Conservation (phyloP, 106 monocot species). For the Phalaenopsis aphrodite region DNA sequence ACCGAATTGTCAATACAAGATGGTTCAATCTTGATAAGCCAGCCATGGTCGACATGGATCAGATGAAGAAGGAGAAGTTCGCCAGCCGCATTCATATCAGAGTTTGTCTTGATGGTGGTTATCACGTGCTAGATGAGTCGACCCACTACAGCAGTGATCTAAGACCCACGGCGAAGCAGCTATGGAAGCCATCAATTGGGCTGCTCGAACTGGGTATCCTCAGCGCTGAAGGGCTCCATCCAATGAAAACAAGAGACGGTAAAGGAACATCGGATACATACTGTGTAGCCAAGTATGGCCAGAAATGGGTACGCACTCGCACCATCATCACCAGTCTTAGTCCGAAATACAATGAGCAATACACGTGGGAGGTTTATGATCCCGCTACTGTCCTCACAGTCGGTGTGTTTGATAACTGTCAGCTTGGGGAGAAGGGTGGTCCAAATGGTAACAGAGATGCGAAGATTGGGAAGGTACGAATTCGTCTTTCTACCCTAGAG, state of each 20-base stretch:
- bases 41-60: slow-evolving; percentile 25
- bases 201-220: slow-evolving; percentile 32
- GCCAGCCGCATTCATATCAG: slow-evolving; percentile 29
- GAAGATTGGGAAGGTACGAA: slow-evolving; percentile 25
- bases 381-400: slow-evolving; percentile 28
- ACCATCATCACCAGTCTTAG: slow-evolving; percentile 31
- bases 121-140: slow-evolving; percentile 37
- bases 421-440: slow-evolving; percentile 24
- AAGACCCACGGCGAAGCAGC: slow-evolving; percentile 28
- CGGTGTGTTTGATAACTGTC: slow-evolving; percentile 34
- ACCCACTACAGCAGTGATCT: slow-evolving; percentile 38
- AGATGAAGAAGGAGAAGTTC: slow-evolving; percentile 33
- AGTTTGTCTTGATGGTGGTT: slow-evolving; percentile 34
- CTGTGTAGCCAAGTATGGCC: slow-evolving; percentile 36
- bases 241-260: slow-evolving; percentile 31
- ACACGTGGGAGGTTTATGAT: slow-evolving; percentile 42
- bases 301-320: slow-evolving; percentile 36
- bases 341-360: slow-evolving; percentile 38
- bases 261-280: slow-evolving; percentile 36
- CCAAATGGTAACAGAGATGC: slow-evolving; percentile 15
- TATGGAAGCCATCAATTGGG: slow-evolving; percentile 37
- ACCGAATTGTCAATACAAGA: slow-evolving; percentile 20
- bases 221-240: slow-evolving; percentile 29
- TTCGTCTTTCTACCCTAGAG: slow-evolving; percentile 24
- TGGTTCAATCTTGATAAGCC: slow-evolving; percentile 31